Conservation (phyloP, 2,329 filamentous ascomycete species). For the Meredithiella fracta region DNA sequence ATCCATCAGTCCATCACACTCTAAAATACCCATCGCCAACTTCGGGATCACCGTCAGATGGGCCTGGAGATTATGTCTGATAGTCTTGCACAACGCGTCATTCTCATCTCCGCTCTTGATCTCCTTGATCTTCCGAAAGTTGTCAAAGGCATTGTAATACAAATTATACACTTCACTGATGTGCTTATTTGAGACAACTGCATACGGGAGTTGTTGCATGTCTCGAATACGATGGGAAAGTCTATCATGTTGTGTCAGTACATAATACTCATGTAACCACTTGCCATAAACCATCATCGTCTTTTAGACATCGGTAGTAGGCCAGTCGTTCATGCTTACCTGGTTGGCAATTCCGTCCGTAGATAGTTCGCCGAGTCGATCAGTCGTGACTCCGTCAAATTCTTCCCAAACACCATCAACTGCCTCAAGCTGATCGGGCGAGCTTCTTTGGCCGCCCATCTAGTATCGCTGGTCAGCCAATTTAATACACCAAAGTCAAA, state of each 20-base stretch:
- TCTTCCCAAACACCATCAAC: slow-evolving; percentile 91
- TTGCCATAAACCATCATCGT: not conserved
- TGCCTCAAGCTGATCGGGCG: slow-evolving; percentile 92
- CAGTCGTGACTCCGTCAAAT: slow-evolving; percentile 73
- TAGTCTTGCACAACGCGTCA: slow-evolving; percentile 64
- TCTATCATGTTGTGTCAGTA: slow-evolving; percentile 27
- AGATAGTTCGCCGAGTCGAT: slow-evolving; percentile 96
- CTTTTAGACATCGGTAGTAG: too few species aligned
- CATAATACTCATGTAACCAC: not conserved
- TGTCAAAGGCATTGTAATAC: slow-evolving; percentile 94
- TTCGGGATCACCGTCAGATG: slow-evolving; percentile 90
- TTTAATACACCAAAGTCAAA: slow-evolving; percentile 1
- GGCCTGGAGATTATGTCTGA: slow-evolving; percentile 64
- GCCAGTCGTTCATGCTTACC: too few species aligned
- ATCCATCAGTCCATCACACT: slow-evolving; percentile 71
- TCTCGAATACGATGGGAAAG: slow-evolving; percentile 89
- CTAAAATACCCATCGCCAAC: slow-evolving; percentile 82
- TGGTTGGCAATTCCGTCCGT: slow-evolving; percentile 77
- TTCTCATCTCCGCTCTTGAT: slow-evolving; percentile 81
- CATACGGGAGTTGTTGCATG: slow-evolving; percentile 91
- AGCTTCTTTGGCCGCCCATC: slow-evolving; percentile 85
- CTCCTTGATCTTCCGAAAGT: slow-evolving; percentile 67
- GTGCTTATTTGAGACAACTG: slow-evolving; percentile 88
- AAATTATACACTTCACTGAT: slow-evolving; percentile 91
- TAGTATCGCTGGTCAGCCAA: slow-evolving; percentile 24